Percentiles rank a stretch among this genome's conserved stretches.
Evolutionary conservation across 1,284 basidiomycete genomes (phyloP).

Genomic region (Earliella scabrosa): DNA sequence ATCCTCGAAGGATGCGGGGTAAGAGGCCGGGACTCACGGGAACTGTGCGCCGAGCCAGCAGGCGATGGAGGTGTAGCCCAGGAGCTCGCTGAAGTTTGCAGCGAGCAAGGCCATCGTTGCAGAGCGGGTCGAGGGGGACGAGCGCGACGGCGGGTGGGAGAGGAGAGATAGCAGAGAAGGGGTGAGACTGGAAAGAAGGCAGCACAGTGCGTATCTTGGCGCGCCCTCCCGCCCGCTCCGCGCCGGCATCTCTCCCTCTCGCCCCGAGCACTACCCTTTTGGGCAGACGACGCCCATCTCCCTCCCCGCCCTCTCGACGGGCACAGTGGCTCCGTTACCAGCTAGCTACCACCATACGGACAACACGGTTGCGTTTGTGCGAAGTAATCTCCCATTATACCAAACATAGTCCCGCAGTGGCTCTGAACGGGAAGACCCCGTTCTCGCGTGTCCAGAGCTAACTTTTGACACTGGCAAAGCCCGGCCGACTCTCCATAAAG

Average conservation of each 20-base stretch:
- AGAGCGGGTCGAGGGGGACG: constrained; percentile 13
- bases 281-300: neutral
- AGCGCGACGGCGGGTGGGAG: neutral
- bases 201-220: neutral
- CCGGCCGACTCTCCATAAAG: neutral
- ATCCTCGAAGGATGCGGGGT: constrained; percentile 16
- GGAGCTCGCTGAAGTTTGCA: constrained; percentile 42
- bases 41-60: constrained; percentile 93
- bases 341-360: too few species aligned
- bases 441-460: neutral
- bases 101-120: constrained; percentile 22
- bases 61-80: constrained; percentile 81
- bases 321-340: too few species aligned
- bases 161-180: constrained; percentile 8
- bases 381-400: too few species aligned
- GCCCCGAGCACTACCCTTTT: neutral
- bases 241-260: neutral
- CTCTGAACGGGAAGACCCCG: neutral
- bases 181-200: neutral
- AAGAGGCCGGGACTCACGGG: constrained; percentile 64
- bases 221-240: constrained; percentile 1
- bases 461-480: neutral
- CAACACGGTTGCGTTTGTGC: too few species aligned
- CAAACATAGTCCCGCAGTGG: neutral
- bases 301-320: neutral